These are phyloP conservation scores for Vanrija pseudolonga DNA, from an alignment of 1,284 basidiomycete genomes.

Conservation along the genomic window DNA sequence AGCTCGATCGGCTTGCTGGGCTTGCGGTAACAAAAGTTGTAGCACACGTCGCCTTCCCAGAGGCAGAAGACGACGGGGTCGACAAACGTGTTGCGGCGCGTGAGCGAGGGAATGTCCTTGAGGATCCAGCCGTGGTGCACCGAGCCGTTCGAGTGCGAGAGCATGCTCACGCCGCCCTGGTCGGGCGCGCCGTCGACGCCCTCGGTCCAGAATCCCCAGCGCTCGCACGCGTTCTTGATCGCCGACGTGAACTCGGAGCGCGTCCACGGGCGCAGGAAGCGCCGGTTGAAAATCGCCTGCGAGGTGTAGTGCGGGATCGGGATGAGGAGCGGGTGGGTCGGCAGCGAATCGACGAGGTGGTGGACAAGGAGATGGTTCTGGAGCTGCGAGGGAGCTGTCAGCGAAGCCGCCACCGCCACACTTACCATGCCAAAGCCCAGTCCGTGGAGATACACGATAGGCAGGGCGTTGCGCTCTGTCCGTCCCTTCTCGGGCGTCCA, in stretches of 20 bases:
- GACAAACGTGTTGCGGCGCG: slow-evolving; percentile 74
- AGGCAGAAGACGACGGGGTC: slow-evolving; percentile 78
- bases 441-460: slow-evolving; percentile 80
- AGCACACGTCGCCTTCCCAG: slow-evolving; percentile 88
- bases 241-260: slow-evolving; percentile 59
- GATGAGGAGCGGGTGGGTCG: slow-evolving; percentile 70
- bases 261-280: slow-evolving; percentile 66
- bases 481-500: slow-evolving; percentile 57
- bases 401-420: not conserved
- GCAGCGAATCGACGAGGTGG: slow-evolving; percentile 50
- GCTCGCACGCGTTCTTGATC: slow-evolving; percentile 60
- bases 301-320: slow-evolving; percentile 79
- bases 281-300: slow-evolving; percentile 72
- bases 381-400: slow-evolving; percentile 51
- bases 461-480: slow-evolving; percentile 53
- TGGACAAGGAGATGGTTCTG: slow-evolving; percentile 50
- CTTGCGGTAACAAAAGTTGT: slow-evolving; percentile 75
- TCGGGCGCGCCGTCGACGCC: slow-evolving; percentile 20
- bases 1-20: slow-evolving; percentile 66
- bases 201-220: slow-evolving; percentile 59
- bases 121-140: slow-evolving; percentile 56
- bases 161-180: slow-evolving; percentile 61
- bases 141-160: slow-evolving; percentile 76
- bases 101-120: slow-evolving; percentile 67
- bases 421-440: slow-evolving; percentile 68